Evolutionary conservation across 495 filamentous ascomycete species (phyloP), one percentile per base, ranked within the genome.

Genomic region (Penicillium canescens): DNA sequence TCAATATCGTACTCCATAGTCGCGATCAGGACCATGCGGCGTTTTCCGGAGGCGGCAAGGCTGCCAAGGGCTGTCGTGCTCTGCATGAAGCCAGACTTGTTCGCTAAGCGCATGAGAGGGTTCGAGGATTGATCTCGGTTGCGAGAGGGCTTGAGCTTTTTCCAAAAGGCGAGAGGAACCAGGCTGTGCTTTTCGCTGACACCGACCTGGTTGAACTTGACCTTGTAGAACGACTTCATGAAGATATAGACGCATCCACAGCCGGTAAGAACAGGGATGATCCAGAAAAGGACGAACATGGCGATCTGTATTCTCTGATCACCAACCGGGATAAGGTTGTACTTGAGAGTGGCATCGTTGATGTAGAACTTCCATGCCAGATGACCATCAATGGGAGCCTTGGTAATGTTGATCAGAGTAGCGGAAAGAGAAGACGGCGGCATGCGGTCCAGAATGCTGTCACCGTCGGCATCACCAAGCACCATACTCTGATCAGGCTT

Each of bases 1-100:
- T 87, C 84, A 54, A 89, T 88, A 51, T 87, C 82, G 61, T 88
- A 89, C 63, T 88, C 86, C 81, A 89, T 86, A 39, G 85, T 88
- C 8, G 85, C 85, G 41, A 88, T 86, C 12, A 89, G 71, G 4
- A 86, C 81, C 47, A 78, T 83, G 10, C 81, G 74, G 14, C 80
- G 60, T 48, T 66, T 73, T 7, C 64, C 71, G 2, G 71, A 60
- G 9, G 63, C 56, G 11, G 52, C 45, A 10, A 26, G 70, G 52
- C 71, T 68, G 23, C 70, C 79, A 24, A 78, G 67, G 4, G 69
- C 70, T 23, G 73, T 65, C 5, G 69, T 75, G 49, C 69, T 71
- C 47, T 77, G 72, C 45, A 78, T 65, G 52, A 77, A 76, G 2
- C 69, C 72, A 5, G 75, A 71, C 51, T 69, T 74, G 56, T 74